Base-by-base conservation (phyloP, 495 filamentous ascomycete species). In the Lepraria neglecta region DNA sequence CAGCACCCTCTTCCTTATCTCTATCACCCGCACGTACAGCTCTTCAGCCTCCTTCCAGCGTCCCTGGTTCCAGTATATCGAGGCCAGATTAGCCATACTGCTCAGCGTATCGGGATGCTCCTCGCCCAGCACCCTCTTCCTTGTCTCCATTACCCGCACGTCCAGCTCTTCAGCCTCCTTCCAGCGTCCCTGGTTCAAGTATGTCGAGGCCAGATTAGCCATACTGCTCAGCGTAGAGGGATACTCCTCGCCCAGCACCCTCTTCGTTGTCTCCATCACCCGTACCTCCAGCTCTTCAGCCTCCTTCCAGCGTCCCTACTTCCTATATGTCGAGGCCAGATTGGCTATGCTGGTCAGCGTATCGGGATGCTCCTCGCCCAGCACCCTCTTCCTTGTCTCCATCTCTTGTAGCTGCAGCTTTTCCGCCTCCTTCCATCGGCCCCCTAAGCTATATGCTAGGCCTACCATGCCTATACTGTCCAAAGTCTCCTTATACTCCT, bases 61-160 rank as follows among this genome's bases (percentile, higher is more conserved):
- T 11, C 50, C 33, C 19, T 60, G 58, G 1, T 30, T 5, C 1
- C 12, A 0, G 11, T 56, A 58, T 14, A 43, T 67, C 0, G 2
- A 0, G 52, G 68, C 68, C 14, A 77, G 68, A 59, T 70, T 72
- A 50, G 14, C 24, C 66, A 73, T 75, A 50, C 63, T 59, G 4
- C 0, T 53, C 0, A 63, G 27, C 14, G 76, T 78, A 4, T 67
- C 24, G 24, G 24, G 24, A 24, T 24, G 24, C 24, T 24, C 24
- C 24, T 24, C 24, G 24, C 24, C 24, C 46, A 12, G 69, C 15
- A 60, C 46, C 24, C 24, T 58, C 47, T 30, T 47, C 58, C 67
- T 3, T n/a, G 54, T 65, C 58, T 72, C 63, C 24, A 71, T 57
- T 31, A 69, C 62, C 30, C 58, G 46, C 24, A 65, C 12, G 2